phyloP scores from a whole-genome alignment of 2,329 filamentous ascomycete genomes.

The Colletotrichum gigasporum region DNA sequence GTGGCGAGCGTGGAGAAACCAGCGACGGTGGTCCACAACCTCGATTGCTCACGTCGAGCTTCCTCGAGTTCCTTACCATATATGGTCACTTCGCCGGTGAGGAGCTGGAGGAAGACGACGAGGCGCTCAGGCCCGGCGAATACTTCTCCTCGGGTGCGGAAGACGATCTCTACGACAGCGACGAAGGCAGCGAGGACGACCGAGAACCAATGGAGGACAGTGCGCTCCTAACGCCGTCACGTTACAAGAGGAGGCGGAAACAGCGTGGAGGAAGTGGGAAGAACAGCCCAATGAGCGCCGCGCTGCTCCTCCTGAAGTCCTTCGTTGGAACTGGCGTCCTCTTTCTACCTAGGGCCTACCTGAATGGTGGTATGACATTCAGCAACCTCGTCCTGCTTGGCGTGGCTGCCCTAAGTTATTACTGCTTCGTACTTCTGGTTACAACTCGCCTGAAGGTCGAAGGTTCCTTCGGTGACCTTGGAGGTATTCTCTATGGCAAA shows the following conservation, averaged over 20 bases:
- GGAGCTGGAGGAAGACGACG: conserved; percentile 95
- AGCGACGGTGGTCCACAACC: conserved; percentile 53
- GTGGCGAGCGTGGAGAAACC: conserved; percentile 48
- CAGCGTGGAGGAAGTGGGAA: conserved; percentile 77
- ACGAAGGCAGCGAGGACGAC: conserved; percentile 66
- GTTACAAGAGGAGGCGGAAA: conserved; percentile 80
- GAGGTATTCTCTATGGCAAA: conserved; percentile 88
- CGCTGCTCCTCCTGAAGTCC: conserved; percentile 90
- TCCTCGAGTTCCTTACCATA: conserved; percentile 92
- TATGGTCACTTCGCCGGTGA: conserved; percentile 99
- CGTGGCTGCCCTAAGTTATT: conserved; percentile 90
- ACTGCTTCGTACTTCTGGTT: conserved; percentile 95
- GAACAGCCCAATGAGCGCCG: conserved; percentile 81
- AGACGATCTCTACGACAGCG: conserved; percentile 59
- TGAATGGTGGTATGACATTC: conserved; percentile 98
- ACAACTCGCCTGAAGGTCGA: conserved; percentile 85
- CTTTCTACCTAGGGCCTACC: conserved; percentile 90
- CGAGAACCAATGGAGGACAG: conserved; percentile 89
- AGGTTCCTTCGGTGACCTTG: conserved; percentile 98
- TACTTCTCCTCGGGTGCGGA: conserved; percentile 87
- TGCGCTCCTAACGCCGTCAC: conserved; percentile 80
- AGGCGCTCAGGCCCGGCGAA: conserved; percentile 85
- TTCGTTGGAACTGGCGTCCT: conserved; percentile 97
- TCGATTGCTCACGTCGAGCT: conserved; percentile 86
- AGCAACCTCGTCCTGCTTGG: conserved; percentile 89